Evolutionary conservation across 176 grass and related monocot genomes (phyloP).

Genomic region (Elaeis guineensis): DNA sequence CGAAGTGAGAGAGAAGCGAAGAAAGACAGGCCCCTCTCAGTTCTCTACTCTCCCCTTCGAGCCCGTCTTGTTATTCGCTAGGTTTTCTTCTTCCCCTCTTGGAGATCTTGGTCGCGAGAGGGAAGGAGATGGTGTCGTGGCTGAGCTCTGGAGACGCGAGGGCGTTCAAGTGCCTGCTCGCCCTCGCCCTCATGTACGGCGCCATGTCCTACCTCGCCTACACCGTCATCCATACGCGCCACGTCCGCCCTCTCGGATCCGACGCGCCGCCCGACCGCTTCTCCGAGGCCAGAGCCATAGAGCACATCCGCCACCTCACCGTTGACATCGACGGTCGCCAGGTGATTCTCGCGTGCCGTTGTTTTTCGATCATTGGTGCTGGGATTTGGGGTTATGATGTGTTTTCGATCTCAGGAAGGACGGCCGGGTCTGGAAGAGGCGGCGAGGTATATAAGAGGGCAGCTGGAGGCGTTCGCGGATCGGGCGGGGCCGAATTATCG

Average conservation of each 20-base stretch:
- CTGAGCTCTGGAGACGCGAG: slow-evolving; percentile 7
- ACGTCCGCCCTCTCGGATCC: slow-evolving; percentile 54
- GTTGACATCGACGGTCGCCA: slow-evolving; percentile 71
- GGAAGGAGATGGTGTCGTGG: slow-evolving; percentile 1
- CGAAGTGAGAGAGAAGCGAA: no score
- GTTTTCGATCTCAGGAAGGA: slow-evolving; percentile 53
- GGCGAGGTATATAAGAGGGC: slow-evolving; percentile 70
- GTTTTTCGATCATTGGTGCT: not conserved
- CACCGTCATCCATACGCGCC: slow-evolving; percentile 72
- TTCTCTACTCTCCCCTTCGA: no score
- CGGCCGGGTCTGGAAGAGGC: slow-evolving; percentile 69
- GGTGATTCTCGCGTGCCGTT: slow-evolving; percentile 18
- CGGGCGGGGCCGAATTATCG: slow-evolving; percentile 56
- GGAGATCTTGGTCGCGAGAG: not conserved
- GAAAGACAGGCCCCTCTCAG: no score
- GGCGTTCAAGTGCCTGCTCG: slow-evolving; percentile 49
- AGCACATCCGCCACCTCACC: slow-evolving; percentile 62
- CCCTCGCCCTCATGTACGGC: slow-evolving; percentile 56
- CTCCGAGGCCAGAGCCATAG: slow-evolving; percentile 71
- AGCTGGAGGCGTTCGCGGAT: slow-evolving; percentile 53
- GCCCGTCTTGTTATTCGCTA: no score
- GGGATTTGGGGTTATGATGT: not conserved
- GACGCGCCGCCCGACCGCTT: slow-evolving; percentile 46
- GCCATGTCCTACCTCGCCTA: slow-evolving; percentile 49
- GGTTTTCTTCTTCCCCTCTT: no score